These are phyloP conservation scores for Brassica incana DNA, from an alignment of 345 rosid species.

Conservation along the genomic window DNA sequence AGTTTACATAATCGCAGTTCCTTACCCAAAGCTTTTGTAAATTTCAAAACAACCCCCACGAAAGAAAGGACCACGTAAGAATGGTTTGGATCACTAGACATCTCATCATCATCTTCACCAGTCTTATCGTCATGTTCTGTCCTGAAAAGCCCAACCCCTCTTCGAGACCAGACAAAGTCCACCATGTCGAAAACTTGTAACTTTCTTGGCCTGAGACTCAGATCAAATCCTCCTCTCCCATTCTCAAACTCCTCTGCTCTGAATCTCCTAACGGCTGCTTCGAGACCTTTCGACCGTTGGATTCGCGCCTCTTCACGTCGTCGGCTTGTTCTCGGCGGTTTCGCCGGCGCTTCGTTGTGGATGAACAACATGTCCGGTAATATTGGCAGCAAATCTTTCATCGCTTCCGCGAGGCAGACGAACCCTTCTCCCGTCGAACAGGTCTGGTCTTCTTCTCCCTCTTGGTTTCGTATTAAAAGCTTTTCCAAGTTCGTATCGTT, in stretches of 20 bases:
- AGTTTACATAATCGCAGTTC: no score
- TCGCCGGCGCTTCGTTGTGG: conserved; percentile 59
- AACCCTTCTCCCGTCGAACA: conserved; percentile 58
- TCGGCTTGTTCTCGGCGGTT: conserved; percentile 54
- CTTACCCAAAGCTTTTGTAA: no score
- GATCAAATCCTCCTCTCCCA: conserved; percentile 34
- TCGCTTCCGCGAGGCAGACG: conserved; percentile 76
- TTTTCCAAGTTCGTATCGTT: conserved; percentile 6
- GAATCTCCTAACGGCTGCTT: conserved; percentile 23
- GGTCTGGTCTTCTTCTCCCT: conserved; percentile 60
- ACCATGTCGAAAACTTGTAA: conserved; percentile 42
- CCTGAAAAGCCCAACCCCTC: background rate
- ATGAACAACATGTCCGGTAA: conserved; percentile 45
- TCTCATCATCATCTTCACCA: background rate
- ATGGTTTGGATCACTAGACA: background rate
- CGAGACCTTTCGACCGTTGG: conserved; percentile 26
- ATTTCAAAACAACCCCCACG: background rate
- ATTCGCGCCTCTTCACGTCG: conserved; percentile 50
- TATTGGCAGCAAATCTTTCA: conserved; percentile 48
- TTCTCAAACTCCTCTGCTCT: conserved; percentile 34
- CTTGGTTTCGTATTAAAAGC: background rate
- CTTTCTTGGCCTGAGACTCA: conserved; percentile 28
- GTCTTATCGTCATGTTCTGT: background rate
- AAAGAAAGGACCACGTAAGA: background rate
- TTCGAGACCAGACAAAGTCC: conserved; percentile 5